Evolutionary conservation across 2,329 filamentous ascomycete species (phyloP), one percentile per base, ranked within the genome.

Genomic region (Sclerotinia spermophila): DNA sequence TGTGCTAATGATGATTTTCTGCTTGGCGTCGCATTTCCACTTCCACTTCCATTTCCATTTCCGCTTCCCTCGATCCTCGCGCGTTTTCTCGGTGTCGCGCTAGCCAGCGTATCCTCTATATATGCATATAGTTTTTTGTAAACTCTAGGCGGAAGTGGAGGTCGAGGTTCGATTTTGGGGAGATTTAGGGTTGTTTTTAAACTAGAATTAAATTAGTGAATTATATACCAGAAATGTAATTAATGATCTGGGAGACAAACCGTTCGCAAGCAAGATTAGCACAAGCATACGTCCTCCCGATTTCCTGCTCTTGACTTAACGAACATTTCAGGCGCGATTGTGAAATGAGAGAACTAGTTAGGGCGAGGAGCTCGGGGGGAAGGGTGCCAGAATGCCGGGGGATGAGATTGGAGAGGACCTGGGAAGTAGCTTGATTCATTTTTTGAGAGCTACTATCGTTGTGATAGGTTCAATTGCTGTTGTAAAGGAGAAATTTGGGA

Each of bases 231-330:
- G 2, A 15, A n/a, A 19, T 35, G 1, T 21, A 3, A 11, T 15
- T 7, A 42, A 38, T 8, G 2, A 7, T 10, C 1, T 68, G 64
- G 45, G 38, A 33, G 64, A 76, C 59, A 30, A 82, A 92, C 92
- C 92, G 88, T 76, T 95, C 93, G 79, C 94, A 98, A 30, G 96
- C 96, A 72, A 99, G 87, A 81, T 97, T 90, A 21, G 92, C 92
- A 79, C 94, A 97, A 5, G 91, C 92, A 80, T 96, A 96, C 6
- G 87, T 86, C 30, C 94, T 87, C n/a, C 91, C 93, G 74, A 96
- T 89, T 80, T 97, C 94, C 80, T 97, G 94, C 70, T 96, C 93
- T 4, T 89, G 86, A 79, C 94, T 96, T 68, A 97, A 84, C 77
- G 88, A 90, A 65, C 92, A 93, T 76, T 89, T 90, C 78, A 89